These are phyloP conservation scores for Oryza rufipogon DNA, from an alignment of 176 grass and related monocot genomes.

Conservation along the genomic window DNA sequence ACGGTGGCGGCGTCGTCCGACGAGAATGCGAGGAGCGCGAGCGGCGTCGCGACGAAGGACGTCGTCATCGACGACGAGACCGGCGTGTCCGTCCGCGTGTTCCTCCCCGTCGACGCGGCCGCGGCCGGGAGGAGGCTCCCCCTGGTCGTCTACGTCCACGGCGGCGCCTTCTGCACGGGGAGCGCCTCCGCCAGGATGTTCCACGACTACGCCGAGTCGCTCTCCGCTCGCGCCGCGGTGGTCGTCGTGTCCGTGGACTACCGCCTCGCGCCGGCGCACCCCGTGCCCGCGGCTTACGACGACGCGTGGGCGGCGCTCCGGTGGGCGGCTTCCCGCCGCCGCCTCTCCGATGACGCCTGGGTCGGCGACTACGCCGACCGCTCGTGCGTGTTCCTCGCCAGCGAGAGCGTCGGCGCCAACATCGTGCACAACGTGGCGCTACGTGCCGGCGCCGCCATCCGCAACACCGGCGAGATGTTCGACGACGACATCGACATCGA, in stretches of 20 bases:
- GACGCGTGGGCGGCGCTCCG: constrained; percentile 12
- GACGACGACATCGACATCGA: too few relatives aligned
- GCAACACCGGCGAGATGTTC: too few relatives aligned
- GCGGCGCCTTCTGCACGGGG: neutral
- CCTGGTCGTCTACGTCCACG: neutral
- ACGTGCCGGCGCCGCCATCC: too few relatives aligned
- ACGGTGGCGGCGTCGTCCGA: too few relatives aligned
- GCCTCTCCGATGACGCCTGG: constrained; percentile 8
- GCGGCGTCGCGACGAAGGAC: too few relatives aligned
- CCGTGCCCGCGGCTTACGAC: constrained; percentile 34
- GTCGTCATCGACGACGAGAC: too few relatives aligned
- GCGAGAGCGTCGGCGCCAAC: neutral
- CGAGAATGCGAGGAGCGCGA: too few relatives aligned
- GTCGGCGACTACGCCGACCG: neutral
- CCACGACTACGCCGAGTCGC: neutral
- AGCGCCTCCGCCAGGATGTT: neutral
- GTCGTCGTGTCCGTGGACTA: constrained; percentile 47
- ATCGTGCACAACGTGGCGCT: neutral
- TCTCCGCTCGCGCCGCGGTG: neutral
- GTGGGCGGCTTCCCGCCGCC: neutral
- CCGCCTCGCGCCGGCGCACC: constrained; percentile 47
- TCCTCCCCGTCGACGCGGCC: neutral
- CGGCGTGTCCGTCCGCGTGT: too few relatives aligned
- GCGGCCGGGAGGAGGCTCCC: neutral
- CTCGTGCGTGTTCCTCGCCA: neutral